These are phyloP conservation scores for Taiwanofungus camphoratus DNA, from an alignment of 1,284 basidiomycete species.

Conservation along the genomic window DNA sequence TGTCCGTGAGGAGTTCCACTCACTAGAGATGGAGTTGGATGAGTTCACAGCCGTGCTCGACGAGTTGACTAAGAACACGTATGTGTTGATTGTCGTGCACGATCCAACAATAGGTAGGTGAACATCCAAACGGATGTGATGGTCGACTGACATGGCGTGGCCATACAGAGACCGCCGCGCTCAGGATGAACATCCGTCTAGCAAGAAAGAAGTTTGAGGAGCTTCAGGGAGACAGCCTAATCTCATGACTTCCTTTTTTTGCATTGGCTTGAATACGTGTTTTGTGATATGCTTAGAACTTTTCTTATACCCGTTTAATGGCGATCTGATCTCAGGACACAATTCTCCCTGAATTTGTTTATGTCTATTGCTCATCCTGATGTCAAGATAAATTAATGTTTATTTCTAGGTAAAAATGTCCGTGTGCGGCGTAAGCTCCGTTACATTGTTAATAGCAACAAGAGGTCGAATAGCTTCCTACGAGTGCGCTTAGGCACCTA, in stretches of 20 bases:
- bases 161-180: constrained; percentile 68
- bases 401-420: not conserved
- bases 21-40: constrained; percentile 75
- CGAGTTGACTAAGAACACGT: constrained; percentile 91
- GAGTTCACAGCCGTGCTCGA: constrained; percentile 93
- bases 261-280: not conserved
- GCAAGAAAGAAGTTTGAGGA: constrained; percentile 81
- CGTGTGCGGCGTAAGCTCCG: too few relatives aligned
- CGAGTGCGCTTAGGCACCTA: too few relatives aligned
- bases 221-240: constrained; percentile 62
- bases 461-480: not conserved
- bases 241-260: constrained; percentile 14
- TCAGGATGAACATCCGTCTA: constrained; percentile 79
- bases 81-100: constrained; percentile 85
- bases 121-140: not conserved
- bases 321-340: not conserved
- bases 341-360: not conserved
- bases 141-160: not conserved
- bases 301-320: not conserved
- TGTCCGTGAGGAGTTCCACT: constrained; percentile 76
- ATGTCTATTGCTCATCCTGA: not conserved
- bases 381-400: not conserved
- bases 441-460: not conserved
- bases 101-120: constrained; percentile 78
- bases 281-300: not conserved